Evolutionary conservation across 2,329 filamentous ascomycete genomes (phyloP), one percentile per base, ranked within the genome.

Genomic region (Alternaria sp.): DNA sequence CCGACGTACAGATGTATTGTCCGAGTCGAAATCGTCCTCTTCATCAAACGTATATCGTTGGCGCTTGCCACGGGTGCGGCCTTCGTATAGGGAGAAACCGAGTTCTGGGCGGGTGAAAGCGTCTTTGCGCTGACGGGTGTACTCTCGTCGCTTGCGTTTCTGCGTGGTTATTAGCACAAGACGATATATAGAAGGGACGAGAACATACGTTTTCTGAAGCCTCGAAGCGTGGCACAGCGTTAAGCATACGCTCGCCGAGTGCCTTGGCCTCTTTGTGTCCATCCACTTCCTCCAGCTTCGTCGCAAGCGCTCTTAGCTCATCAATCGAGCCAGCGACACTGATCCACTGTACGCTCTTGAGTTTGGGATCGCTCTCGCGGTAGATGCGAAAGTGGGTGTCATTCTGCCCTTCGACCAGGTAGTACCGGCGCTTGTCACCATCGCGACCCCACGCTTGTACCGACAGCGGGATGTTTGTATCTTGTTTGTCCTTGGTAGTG

Each of bases 1-100:
- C 50, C 85, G 83, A 47, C 87, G 89, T 17, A 89, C 86, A 12
- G 92, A 93, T 7, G 90, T 87, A 17, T 83, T 82, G 64, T 84
- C 94, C 77, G 89, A 90, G 74, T 87, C 88, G 55, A 82, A 84
- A n/a, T 97, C 93, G 69, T 96, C 93, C 23, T 96, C 93, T 56
- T 97, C 94, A 0, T 93, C 96, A 76, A 92, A 99, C 0, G 93
- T 99, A 77, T 99, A 99, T 80, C 94, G 96, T 82, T 97, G 91
- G 65, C 95, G 91, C 84, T 99, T 98, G 60, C 96, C 96, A 62
- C 96, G 89, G 6, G 96, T 99, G 57, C 96, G 92, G 54, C 96
- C 96, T 82, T 99, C 96, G 79, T 99, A 99, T 61, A 97, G 85
- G 1, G 94, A 97, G 77, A 95, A 96, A 5, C 93, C 93, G 10